Evolutionary conservation across 495 filamentous ascomycete genomes (phyloP).

Genomic region (Bombardia bombarda): DNA sequence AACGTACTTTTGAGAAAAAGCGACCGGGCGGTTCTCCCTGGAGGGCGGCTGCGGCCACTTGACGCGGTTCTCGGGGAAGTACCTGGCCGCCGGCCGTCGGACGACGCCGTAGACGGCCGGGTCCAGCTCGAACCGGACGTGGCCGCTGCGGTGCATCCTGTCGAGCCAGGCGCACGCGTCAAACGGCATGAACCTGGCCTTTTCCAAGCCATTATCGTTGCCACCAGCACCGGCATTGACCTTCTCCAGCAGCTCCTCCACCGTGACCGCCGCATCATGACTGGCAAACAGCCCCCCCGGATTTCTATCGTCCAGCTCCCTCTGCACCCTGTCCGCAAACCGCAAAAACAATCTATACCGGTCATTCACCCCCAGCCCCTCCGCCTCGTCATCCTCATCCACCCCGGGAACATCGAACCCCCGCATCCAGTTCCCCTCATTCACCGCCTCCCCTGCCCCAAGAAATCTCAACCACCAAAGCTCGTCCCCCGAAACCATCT

Average conservation of each 20-base stretch:
- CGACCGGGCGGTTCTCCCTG: neutral
- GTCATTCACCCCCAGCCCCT: too few relatives aligned
- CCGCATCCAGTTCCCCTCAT: conserved; percentile 9
- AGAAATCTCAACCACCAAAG: conserved; percentile 18
- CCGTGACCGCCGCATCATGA: conserved; percentile 5
- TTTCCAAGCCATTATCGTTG: conserved; percentile 6
- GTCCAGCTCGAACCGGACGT: conserved; percentile 15
- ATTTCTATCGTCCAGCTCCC: conserved; percentile 17
- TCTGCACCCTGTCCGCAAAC: conserved; percentile 21
- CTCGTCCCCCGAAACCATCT: too few relatives aligned
- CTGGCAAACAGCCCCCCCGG: conserved; percentile 11
- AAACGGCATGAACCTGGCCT: conserved; percentile 12
- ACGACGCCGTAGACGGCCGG: conserved; percentile 18
- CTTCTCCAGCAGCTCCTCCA: conserved; percentile 17
- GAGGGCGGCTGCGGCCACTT: conserved; percentile 3
- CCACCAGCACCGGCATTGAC: conserved; percentile 19
- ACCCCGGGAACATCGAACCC: conserved; percentile 3
- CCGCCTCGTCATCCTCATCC: too few relatives aligned
- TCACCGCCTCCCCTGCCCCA: conserved; percentile 8
- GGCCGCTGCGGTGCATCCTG: conserved; percentile 9
- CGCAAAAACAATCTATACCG: conserved; percentile 17
- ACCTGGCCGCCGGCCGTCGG: conserved; percentile 6
- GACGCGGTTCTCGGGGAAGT: conserved; percentile 21
- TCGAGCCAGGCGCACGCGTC: conserved; percentile 23
- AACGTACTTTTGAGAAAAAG: neutral